Evolutionary conservation across 495 filamentous ascomycete species (phyloP).

Genomic region (Elaphomyces granulatus): DNA sequence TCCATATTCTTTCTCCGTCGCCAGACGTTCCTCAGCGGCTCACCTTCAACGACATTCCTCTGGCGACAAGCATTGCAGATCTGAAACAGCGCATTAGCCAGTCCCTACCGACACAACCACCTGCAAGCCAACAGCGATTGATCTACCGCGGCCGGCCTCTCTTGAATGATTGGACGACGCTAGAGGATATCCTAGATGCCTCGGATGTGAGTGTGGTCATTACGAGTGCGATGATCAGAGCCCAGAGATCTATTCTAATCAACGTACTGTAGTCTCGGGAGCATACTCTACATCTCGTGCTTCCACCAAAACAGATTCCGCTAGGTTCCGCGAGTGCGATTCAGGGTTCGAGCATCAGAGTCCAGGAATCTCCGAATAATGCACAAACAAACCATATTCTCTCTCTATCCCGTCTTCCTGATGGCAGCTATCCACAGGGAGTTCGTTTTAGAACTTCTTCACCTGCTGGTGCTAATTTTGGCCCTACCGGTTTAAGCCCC

Average conservation of each 20-base stretch:
- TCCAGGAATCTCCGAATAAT: too few relatives aligned
- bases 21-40: conserved; percentile 39
- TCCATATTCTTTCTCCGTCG: conserved; percentile 53
- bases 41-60: conserved; percentile 36
- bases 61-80: conserved; percentile 41
- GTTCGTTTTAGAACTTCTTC: too few relatives aligned
- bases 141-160: conserved; percentile 53
- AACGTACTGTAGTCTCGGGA: conserved; percentile 25
- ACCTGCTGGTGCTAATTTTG: too few relatives aligned
- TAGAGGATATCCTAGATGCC: conserved; percentile 43
- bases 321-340: too few relatives aligned
- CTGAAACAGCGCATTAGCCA: conserved; percentile 47
- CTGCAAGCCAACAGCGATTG: conserved; percentile 41
- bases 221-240: too few relatives aligned
- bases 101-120: conserved; percentile 36
- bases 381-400: too few relatives aligned
- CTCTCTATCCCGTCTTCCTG: too few relatives aligned
- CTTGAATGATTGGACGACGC: conserved; percentile 33
- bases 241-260: too few relatives aligned
- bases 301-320: conserved; percentile 28
- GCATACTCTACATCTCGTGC: conserved; percentile 46
- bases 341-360: neutral
- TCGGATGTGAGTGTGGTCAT: conserved; percentile 40
- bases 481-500: too few relatives aligned
- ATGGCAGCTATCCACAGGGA: too few relatives aligned